Base-by-base conservation (phyloP, 306 rosid species). In the Castanopsis chinensis region DNA sequence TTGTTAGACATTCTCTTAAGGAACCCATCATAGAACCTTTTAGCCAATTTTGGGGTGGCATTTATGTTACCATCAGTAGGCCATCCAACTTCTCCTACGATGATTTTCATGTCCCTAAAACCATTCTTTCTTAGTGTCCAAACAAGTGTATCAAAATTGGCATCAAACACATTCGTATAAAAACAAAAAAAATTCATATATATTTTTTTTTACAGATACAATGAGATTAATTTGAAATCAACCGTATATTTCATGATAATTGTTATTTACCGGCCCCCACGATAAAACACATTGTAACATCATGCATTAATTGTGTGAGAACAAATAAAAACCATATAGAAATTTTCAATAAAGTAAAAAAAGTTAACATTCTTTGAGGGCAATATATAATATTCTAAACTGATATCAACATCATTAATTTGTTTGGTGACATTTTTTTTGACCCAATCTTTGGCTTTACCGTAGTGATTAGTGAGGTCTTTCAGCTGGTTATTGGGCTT, bases 31-130 rank as follows among this genome's bases (percentile, higher is more conserved):
- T 91, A 92, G 73, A 95, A 95, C 14, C 75, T 89, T 51, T 85
- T 57, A 1, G 97, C 98, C 9, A 76, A 6, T 0, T 52, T 27
- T 12, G 4, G 0, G 45, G 33, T 91, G 5, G 86, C 97, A 6
- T 75, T 69, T 18, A n/a, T 80, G 80, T 85, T 55, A 0, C 91
- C 93, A 10, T 94, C 97, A 0, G 99, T 90, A 0, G 99, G 99
- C 99, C 98, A 95, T 4, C 99, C 99, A 14, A 91, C 85, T 82
- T 92, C 99, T 5, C 98, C 99, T 3, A 95, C 79, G 1, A 76
- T 1, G 70, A 95, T 89, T 12, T 80, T 10, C 77, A 91, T 14
- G 54, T 86, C 57, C 1, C 81, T 72, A 30, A 77, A 73, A 2
- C 95, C 95, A 0, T 20, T 11, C 28, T 85, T 86, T 58, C 68